Conservation (phyloP, 352 stramenopile species). For the Phytophthora podocarpi region DNA sequence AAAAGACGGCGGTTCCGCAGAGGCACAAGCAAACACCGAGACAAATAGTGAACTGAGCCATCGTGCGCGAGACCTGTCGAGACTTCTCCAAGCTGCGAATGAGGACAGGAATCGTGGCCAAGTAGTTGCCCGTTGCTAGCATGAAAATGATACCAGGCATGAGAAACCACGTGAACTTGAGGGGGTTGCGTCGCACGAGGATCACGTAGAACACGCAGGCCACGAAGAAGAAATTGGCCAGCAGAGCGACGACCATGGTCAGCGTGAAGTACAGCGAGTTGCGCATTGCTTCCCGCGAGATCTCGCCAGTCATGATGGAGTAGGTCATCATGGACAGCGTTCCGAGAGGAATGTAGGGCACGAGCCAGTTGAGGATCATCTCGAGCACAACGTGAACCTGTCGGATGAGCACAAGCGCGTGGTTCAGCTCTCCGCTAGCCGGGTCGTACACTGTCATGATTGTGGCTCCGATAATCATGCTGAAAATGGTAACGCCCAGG, state of each 20-base stretch:
- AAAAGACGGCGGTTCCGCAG: constrained; percentile 59
- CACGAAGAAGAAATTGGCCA: constrained; percentile 58
- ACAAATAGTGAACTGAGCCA: constrained; percentile 65
- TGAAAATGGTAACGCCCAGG: constrained; percentile 59
- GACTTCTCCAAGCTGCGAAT: constrained; percentile 69
- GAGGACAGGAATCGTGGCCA: constrained; percentile 62
- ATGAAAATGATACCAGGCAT: constrained; percentile 63
- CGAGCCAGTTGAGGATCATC: constrained; percentile 73
- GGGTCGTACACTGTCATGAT: constrained; percentile 58
- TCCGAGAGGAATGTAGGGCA: constrained; percentile 54
- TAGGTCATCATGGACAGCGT: constrained; percentile 59
- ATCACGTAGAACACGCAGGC: constrained; percentile 54
- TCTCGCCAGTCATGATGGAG: constrained; percentile 53
- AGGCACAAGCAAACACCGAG: constrained; percentile 55
- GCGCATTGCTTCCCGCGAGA: constrained; percentile 38
- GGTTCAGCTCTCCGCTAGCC: constrained; percentile 44
- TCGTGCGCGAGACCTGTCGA: constrained; percentile 62
- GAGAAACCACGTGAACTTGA: constrained; percentile 62
- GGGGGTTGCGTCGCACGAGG: constrained; percentile 67
- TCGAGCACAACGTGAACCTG: constrained; percentile 67
- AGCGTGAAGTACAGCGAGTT: constrained; percentile 48
- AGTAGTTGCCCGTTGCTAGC: constrained; percentile 51
- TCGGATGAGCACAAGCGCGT: constrained; percentile 59
- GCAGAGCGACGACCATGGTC: constrained; percentile 45
- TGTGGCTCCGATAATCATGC: constrained; percentile 54